Evolutionary conservation across 2,329 filamentous ascomycete genomes (phyloP).

Genomic region (Fusarium torreyae): DNA sequence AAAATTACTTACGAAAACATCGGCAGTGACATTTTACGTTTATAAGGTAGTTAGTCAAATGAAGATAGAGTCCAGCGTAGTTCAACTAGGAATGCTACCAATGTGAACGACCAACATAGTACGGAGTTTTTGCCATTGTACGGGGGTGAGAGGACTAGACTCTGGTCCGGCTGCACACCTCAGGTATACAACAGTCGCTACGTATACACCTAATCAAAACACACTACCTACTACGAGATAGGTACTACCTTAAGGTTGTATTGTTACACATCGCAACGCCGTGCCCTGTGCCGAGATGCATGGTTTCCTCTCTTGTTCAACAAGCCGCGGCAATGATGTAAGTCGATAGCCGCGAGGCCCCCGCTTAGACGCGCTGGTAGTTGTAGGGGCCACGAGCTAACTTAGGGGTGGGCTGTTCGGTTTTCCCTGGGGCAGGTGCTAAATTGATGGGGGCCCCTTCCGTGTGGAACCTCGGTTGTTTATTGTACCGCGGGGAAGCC

Average conservation of each 20-base stretch:
- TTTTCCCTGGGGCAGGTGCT: background rate
- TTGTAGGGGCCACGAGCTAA: background rate
- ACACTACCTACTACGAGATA: background rate
- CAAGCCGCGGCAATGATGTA: background rate
- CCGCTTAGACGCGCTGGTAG: constrained; percentile 11
- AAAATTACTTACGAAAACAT: too few relatives aligned
- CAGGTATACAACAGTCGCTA: background rate
- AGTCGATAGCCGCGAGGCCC: constrained; percentile 11
- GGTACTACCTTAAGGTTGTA: background rate
- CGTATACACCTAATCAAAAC: background rate
- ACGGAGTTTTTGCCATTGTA: too few relatives aligned
- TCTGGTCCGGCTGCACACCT: too few relatives aligned
- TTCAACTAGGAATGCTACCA: too few relatives aligned
- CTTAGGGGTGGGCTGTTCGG: background rate
- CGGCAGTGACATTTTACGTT: too few relatives aligned
- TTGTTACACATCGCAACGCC: background rate
- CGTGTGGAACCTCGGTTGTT: constrained; percentile 43
- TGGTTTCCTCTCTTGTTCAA: background rate
- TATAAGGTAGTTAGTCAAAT: too few relatives aligned
- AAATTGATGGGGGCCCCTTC: background rate
- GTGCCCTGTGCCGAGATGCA: background rate
- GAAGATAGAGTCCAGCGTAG: too few relatives aligned
- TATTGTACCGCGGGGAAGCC: constrained; percentile 37
- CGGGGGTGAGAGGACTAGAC: too few relatives aligned
- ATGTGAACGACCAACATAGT: too few relatives aligned